A percentile compares a stretch with the other conserved stretches of the same genome.
Conservation (phyloP, 2,329 filamentous ascomycete genomes). For the Dactylellina drechsleri region DNA sequence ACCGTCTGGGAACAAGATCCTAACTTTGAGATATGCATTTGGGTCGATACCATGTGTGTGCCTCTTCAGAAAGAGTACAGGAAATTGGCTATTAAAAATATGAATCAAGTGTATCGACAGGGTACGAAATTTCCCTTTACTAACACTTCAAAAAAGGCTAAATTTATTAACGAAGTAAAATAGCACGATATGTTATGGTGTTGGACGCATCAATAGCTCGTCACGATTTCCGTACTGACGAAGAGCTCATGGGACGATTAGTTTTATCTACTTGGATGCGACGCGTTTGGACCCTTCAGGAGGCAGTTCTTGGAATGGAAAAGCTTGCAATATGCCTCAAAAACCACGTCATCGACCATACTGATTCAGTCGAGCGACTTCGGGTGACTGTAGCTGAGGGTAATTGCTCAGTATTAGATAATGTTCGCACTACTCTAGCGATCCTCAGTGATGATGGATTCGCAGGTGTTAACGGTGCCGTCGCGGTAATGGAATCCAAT, state of each 20-base stretch:
- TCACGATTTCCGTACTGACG: conserved; percentile 37
- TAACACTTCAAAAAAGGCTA: neutral
- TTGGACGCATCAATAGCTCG: conserved; percentile 43
- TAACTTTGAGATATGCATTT: conserved; percentile 42
- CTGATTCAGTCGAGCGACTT: conserved; percentile 42
- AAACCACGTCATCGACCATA: conserved; percentile 42
- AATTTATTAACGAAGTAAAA: conserved; percentile 7
- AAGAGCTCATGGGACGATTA: conserved; percentile 52
- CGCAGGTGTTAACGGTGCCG: conserved; percentile 31
- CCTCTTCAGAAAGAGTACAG: conserved; percentile 52
- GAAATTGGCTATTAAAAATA: conserved; percentile 54
- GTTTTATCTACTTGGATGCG: conserved; percentile 55
- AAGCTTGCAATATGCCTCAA: conserved; percentile 37
- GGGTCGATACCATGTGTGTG: conserved; percentile 56
- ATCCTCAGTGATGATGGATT: conserved; percentile 42
- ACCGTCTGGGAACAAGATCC: conserved; percentile 32
- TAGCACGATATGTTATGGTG: conserved; percentile 51
- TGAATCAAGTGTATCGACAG: conserved; percentile 54
- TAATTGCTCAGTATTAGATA: conserved; percentile 13
- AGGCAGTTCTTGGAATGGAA: conserved; percentile 53
- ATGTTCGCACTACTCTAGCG: conserved; percentile 12
- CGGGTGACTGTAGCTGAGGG: conserved; percentile 19
- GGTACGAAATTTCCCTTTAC: neutral
- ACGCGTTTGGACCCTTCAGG: conserved; percentile 57
- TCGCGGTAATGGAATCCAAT: conserved; percentile 29